phyloP scores from a whole-genome alignment of 371 early-diverging fungal species.

The Synchytrium microbalum region DNA sequence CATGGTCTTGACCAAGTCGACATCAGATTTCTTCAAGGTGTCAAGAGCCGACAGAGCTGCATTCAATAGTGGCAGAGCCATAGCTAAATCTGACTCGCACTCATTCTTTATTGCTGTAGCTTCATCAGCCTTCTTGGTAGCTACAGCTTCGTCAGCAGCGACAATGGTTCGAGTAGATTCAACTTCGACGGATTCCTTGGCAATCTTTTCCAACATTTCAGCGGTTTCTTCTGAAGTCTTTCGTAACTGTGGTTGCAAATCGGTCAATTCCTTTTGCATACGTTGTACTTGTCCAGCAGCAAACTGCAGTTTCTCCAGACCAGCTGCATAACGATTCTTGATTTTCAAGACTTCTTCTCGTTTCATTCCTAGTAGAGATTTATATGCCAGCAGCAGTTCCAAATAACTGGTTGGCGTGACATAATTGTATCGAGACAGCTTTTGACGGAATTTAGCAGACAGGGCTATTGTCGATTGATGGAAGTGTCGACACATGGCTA shows the following conservation, averaged over 20 bases:
- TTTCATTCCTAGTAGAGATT: conserved; percentile 29
- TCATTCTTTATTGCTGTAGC: conserved; percentile 44
- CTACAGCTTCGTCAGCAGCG: conserved; percentile 46
- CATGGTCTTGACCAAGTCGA: conserved; percentile 54
- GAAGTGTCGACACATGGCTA: conserved; percentile 42
- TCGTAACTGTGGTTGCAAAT: conserved; percentile 44
- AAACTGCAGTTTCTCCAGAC: conserved; percentile 45
- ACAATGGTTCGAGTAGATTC: conserved; percentile 43
- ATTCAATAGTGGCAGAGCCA: conserved; percentile 46
- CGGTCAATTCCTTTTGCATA: conserved; percentile 44
- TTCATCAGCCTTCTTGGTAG: conserved; percentile 40
- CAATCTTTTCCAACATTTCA: conserved; percentile 45
- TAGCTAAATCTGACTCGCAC: conserved; percentile 44
- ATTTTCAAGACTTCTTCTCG: conserved; percentile 36
- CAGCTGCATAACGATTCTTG: conserved; percentile 38
- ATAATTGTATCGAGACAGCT: conserved; percentile 42
- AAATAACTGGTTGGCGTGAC: conserved; percentile 49
- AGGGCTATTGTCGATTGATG: conserved; percentile 41
- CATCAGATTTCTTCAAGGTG: conserved; percentile 47
- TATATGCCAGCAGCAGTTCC: conserved; percentile 43
- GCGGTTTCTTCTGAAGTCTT: conserved; percentile 48
- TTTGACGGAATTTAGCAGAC: conserved; percentile 32
- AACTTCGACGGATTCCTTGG: conserved; percentile 46
- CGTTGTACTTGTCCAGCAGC: conserved; percentile 44
- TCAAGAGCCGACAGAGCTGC: conserved; percentile 45